These are phyloP conservation scores for Euphorbia pulcherrima DNA, from an alignment of 345 rosid species.

Conservation along the genomic window DNA sequence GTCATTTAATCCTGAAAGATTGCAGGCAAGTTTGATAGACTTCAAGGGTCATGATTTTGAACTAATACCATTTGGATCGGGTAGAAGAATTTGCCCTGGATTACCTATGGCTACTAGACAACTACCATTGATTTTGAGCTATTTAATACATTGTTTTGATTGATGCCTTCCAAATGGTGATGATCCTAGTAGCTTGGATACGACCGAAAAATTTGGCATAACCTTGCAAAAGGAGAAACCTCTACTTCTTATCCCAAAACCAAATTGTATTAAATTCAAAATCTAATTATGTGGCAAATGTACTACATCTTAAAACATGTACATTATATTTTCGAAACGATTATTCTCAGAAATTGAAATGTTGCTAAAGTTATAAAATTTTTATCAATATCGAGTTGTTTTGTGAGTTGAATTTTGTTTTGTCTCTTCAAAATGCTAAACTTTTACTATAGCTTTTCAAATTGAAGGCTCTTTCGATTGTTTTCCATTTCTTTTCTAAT, in stretches of 20 bases:
- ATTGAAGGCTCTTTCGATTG: no score
- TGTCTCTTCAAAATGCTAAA: no score
- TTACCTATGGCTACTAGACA: conserved; percentile 8
- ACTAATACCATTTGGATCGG: conserved; percentile 17
- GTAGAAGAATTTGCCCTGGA: conserved; percentile 23
- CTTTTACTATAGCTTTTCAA: no score
- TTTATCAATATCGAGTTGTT: no score
- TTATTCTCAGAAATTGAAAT: no score
- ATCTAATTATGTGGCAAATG: no score
- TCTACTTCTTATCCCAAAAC: neutral
- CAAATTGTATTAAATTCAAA: neutral
- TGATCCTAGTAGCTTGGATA: neutral
- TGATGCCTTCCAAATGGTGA: conserved; percentile 18
- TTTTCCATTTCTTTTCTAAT: no score
- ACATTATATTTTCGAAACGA: no score
- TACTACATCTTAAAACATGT: no score
- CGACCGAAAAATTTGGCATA: conserved; percentile 10
- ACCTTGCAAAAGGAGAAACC: conserved; percentile 8
- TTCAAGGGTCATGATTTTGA: conserved; percentile 10
- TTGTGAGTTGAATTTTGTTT: no score
- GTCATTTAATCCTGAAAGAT: conserved; percentile 20
- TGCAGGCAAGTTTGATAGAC: conserved; percentile 4
- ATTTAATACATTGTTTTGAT: conserved; percentile 12
- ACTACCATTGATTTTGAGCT: conserved; percentile 10
- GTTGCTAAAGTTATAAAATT: no score